These are phyloP conservation scores for Talaromyces pinophilus DNA, from an alignment of 2,329 filamentous ascomycete species.

Conservation along the genomic window DNA sequence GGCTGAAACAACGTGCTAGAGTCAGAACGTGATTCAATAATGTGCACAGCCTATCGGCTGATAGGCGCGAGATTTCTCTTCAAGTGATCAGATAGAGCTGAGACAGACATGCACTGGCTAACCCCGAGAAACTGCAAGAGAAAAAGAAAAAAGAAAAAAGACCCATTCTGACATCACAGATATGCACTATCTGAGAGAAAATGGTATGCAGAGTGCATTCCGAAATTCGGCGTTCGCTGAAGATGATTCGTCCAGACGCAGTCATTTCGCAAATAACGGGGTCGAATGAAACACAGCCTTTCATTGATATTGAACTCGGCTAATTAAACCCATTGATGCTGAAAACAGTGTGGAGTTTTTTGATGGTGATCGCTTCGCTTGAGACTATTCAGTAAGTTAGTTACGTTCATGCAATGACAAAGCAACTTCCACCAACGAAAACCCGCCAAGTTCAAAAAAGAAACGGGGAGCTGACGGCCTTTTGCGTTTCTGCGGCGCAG, in stretches of 20 bases:
- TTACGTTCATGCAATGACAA: conserved; percentile 8
- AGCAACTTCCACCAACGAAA: neutral
- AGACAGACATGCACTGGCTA: neutral
- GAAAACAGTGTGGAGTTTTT: conserved; percentile 1
- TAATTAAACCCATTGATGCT: neutral
- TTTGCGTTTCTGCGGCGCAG: neutral
- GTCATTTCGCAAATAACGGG: neutral
- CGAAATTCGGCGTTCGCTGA: neutral
- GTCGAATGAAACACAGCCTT: neutral
- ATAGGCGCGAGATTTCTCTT: neutral
- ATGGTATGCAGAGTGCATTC: conserved; percentile 8
- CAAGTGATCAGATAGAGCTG: neutral
- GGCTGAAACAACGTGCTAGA: neutral
- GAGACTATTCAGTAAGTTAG: neutral
- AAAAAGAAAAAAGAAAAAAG: neutral
- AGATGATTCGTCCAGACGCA: neutral
- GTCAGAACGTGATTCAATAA: neutral
- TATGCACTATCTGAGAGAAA: neutral
- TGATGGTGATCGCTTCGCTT: neutral
- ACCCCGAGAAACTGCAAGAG: neutral
- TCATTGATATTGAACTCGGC: neutral
- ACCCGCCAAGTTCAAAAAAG: neutral
- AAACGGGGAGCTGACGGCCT: neutral
- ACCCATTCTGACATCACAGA: conserved; percentile 2
- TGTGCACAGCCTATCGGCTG: neutral